phyloP scores from a whole-genome alignment of 192 early-diverging fungal genomes.

The Mortierella alpina region DNA sequence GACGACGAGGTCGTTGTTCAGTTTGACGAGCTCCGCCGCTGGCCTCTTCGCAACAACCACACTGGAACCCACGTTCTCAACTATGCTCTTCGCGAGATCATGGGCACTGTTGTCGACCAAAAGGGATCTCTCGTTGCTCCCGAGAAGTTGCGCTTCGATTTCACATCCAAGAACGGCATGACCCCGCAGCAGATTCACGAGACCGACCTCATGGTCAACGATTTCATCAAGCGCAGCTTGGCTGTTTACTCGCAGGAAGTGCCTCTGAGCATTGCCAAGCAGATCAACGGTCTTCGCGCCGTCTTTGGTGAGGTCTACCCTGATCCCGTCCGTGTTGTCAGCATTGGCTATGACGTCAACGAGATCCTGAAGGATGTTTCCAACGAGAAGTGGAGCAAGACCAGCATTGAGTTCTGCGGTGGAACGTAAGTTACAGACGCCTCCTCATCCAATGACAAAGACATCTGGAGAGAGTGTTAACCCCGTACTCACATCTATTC shows the following conservation, averaged over 20 bases:
- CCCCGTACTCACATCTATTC: constrained; percentile 2
- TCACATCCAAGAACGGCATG: constrained; percentile 77
- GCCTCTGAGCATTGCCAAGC: constrained; percentile 79
- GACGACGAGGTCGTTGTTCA: constrained; percentile 78
- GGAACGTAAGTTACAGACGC: constrained; percentile 75
- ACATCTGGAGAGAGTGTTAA: not conserved
- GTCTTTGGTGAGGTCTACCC: constrained; percentile 99
- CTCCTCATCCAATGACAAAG: not conserved
- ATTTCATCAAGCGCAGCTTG: constrained; percentile 79
- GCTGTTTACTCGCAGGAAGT: constrained; percentile 89
- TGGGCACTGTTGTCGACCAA: constrained; percentile 87
- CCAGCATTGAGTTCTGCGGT: constrained; percentile 97
- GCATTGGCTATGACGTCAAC: constrained; percentile 89
- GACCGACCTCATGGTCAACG: constrained; percentile 70
- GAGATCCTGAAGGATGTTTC: constrained; percentile 83
- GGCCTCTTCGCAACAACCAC: constrained; percentile 95
- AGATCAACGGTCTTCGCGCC: constrained; percentile 93
- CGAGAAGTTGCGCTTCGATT: constrained; percentile 98
- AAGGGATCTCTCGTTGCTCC: constrained; percentile 95
- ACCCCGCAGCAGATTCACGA: constrained; percentile 48
- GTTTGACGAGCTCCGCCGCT: constrained; percentile 91
- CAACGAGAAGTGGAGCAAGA: constrained; percentile 83
- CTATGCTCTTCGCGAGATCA: constrained; percentile 88
- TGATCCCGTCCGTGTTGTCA: constrained; percentile 96
- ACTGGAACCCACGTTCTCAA: constrained; percentile 97